A percentile compares a stretch with the other conserved stretches of the same genome.
Conservation (phyloP, 768 basidiomycete species). For the Lanmaoa rubissima region DNA sequence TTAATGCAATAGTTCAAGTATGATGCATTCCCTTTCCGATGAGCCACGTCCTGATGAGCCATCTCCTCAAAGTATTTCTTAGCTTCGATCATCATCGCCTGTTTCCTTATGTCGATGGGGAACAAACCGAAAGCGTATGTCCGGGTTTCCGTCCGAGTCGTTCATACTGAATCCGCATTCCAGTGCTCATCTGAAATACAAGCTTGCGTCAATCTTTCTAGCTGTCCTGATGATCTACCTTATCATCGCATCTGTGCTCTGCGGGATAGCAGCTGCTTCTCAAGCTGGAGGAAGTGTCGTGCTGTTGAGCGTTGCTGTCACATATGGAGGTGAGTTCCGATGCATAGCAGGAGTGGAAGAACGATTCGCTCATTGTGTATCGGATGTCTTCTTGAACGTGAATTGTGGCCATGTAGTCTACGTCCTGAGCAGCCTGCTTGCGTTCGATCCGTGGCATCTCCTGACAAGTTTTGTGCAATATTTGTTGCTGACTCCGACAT, state of each 20-base stretch:
- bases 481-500: slow-evolving; percentile 79
- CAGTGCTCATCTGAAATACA: slow-evolving; percentile 62
- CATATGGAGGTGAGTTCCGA: slow-evolving; percentile 64
- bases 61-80: slow-evolving; percentile 61
- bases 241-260: slow-evolving; percentile 77
- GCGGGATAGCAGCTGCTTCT: slow-evolving; percentile 66
- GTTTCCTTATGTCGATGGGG: slow-evolving; percentile 94
- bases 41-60: slow-evolving; percentile 1
- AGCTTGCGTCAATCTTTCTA: slow-evolving; percentile 68
- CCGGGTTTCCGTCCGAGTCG: not conserved
- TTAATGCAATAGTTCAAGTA: slow-evolving; percentile 79
- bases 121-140: slow-evolving; percentile 82
- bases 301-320: slow-evolving; percentile 82
- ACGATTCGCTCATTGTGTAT: not conserved
- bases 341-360: not conserved
- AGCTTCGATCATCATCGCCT: slow-evolving; percentile 81
- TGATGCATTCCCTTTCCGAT: not conserved
- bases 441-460: slow-evolving; percentile 96
- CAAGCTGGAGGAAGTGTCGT: slow-evolving; percentile 70
- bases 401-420: slow-evolving; percentile 50
- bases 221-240: slow-evolving; percentile 82
- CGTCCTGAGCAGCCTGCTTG: slow-evolving; percentile 71
- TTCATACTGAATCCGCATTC: slow-evolving; percentile 2
- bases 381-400: not conserved
- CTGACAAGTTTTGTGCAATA: slow-evolving; percentile 90